Base-by-base conservation (phyloP, 2,329 filamentous ascomycete genomes). In the Claviceps capensis region DNA sequence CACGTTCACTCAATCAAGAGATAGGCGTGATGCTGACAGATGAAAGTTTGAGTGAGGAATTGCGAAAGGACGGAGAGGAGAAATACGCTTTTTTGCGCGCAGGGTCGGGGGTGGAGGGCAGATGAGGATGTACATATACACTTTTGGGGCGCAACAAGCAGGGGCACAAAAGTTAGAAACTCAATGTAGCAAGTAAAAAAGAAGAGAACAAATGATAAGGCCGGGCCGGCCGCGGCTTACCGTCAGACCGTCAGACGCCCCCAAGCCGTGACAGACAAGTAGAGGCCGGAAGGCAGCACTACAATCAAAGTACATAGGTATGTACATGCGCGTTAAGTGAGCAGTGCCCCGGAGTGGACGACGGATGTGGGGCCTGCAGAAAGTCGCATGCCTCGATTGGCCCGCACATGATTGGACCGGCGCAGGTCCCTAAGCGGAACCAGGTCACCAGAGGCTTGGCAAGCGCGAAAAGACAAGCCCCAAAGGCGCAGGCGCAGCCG, bases 1-100 rank as follows among this genome's bases (percentile, higher is more conserved):
- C 41, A 49, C 51, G 36, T 53, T 47, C 47, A 47, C 51, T 50
- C 47, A 49, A 38, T 47, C 2, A 49, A 47, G 51, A 53, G 48
- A 38, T 37, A 42, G 14, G 42, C 47, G 47, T 48, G 46, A 34
- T 52, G 37, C 11, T 36, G 42, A 48, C 22, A 22, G 9, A 48
- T 16, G 30, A 22, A 34, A 40, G 47, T 14, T 8, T 14, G 17
- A 19, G 16, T 14, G 13, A 40, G 30, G 26, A 45, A n/a, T 6
- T 5, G n/a, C 2, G 5, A 43, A 22, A 19, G 41, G 9, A 11
- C 16, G n/a, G 14, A 34, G 19, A n/a, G 16, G 9, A 23, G 16
- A 26, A 9, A 7, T n/a, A 6, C 13, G 1, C 36, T 11, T 34
- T 26, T 1, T 11, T 3, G 16, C n/a, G 30, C 22, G 26, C 9